Evolutionary conservation across 306 rosid species (phyloP).

Genomic region (Chamaecrista fasciculata): DNA sequence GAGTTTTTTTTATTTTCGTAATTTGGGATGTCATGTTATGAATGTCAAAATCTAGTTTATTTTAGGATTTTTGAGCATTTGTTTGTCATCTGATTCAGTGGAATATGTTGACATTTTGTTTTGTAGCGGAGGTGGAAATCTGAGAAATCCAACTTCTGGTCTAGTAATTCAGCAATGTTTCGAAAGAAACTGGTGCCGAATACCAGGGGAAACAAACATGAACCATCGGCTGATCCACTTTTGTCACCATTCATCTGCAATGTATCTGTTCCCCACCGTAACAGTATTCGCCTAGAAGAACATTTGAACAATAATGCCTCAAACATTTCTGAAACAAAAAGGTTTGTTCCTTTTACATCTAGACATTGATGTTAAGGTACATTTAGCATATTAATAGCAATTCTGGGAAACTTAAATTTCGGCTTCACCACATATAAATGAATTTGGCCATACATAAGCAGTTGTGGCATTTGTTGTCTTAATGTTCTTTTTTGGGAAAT

Average conservation of each 20-base stretch:
- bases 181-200: slow-evolving; percentile 39
- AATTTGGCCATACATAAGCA: background rate
- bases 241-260: slow-evolving; percentile 49
- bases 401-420: slow-evolving; percentile 3
- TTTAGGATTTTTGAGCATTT: slow-evolving; percentile 9
- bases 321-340: slow-evolving; percentile 26
- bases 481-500: slow-evolving; percentile 1
- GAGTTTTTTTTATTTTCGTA: no score
- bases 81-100: slow-evolving; percentile 10
- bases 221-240: slow-evolving; percentile 57
- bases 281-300: slow-evolving; percentile 28
- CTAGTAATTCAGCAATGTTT: slow-evolving; percentile 32
- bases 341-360: slow-evolving; percentile 44
- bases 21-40: background rate
- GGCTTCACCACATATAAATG: background rate
- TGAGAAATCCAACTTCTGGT: slow-evolving; percentile 34
- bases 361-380: background rate
- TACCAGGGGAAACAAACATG: slow-evolving; percentile 36
- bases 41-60: background rate
- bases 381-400: background rate
- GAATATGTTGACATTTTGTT: slow-evolving; percentile 16
- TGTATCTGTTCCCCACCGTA: slow-evolving; percentile 32
- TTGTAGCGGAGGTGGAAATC: slow-evolving; percentile 50
- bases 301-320: slow-evolving; percentile 29
- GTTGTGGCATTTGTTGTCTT: background rate